Conservation (phyloP, 257 asterid species). For the Rauvolfia tetraphylla region DNA sequence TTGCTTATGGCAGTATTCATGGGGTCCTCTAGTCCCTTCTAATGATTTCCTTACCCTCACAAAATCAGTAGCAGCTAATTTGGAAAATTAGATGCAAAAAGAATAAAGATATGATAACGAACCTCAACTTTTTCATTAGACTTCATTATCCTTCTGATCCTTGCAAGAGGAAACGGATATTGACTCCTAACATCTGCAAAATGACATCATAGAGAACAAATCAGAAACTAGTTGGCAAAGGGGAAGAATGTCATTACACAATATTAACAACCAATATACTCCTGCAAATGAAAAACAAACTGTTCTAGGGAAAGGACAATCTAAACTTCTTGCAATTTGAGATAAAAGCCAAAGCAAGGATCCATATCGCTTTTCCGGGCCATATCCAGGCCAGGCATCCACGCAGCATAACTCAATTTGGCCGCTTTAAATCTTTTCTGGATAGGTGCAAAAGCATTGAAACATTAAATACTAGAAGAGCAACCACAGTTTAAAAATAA, state of each 20-base stretch:
- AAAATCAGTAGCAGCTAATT: background rate
- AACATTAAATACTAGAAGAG: background rate
- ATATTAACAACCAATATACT: background rate
- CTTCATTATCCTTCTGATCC: conserved; percentile 39
- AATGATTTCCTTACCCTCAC: background rate
- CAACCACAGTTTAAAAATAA: background rate
- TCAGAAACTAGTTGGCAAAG: background rate
- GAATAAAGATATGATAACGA: background rate
- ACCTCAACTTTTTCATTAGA: conserved; percentile 39
- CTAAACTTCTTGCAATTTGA: background rate
- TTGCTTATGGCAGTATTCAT: background rate
- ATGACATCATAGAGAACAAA: background rate
- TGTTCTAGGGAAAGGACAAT: background rate
- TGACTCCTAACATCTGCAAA: conserved; percentile 26
- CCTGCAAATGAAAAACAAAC: background rate
- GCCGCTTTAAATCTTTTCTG: background rate
- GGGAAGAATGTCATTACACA: background rate
- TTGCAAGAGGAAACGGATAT: conserved; percentile 33
- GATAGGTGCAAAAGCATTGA: background rate
- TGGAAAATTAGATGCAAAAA: background rate
- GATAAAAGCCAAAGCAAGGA: background rate
- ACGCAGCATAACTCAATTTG: background rate
- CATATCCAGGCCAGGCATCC: background rate
- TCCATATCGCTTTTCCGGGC: background rate
- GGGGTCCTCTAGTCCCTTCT: background rate